These are phyloP conservation scores for Collybiopsis luxurians DNA, from an alignment of 768 basidiomycete genomes.

Conservation along the genomic window DNA sequence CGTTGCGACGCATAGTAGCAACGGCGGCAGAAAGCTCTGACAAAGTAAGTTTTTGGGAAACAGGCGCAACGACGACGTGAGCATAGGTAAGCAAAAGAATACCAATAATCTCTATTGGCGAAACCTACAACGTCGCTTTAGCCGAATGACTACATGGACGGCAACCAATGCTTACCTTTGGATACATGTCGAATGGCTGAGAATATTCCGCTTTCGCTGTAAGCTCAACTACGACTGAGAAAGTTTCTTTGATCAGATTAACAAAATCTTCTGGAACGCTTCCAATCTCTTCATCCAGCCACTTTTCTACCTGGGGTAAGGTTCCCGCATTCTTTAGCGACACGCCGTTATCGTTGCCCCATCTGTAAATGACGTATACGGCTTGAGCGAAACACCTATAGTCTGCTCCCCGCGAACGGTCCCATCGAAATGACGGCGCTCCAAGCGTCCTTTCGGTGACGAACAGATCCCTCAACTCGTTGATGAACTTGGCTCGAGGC, in stretches of 20 bases:
- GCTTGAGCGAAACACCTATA: slow-evolving; percentile 29
- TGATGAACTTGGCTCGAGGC: slow-evolving; percentile 38
- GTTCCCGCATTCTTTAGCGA: not conserved
- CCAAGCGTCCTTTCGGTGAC: slow-evolving; percentile 22
- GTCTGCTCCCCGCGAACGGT: slow-evolving; percentile 30
- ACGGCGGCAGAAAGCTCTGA: not conserved
- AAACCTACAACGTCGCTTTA: not conserved
- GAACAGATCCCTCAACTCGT: slow-evolving; percentile 33
- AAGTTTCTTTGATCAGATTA: not conserved
- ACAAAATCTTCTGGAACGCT: not conserved
- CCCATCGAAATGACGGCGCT: slow-evolving; percentile 17
- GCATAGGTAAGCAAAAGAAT: not conserved
- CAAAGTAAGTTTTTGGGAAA: not conserved
- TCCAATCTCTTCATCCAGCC: not conserved
- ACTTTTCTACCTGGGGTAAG: slow-evolving; percentile 3
- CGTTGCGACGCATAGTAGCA: slow-evolving; percentile 29
- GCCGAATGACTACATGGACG: not conserved
- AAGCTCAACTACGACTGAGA: not conserved
- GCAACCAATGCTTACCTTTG: not conserved
- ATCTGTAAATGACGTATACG: not conserved
- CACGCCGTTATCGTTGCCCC: not conserved
- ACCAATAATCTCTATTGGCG: slow-evolving; percentile 4
- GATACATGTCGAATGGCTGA: not conserved
- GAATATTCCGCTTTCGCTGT: not conserved
- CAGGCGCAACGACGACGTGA: not conserved